These are phyloP conservation scores for Chrysoporthe deuterocubensis DNA, from an alignment of 2,329 filamentous ascomycete species.

Conservation along the genomic window DNA sequence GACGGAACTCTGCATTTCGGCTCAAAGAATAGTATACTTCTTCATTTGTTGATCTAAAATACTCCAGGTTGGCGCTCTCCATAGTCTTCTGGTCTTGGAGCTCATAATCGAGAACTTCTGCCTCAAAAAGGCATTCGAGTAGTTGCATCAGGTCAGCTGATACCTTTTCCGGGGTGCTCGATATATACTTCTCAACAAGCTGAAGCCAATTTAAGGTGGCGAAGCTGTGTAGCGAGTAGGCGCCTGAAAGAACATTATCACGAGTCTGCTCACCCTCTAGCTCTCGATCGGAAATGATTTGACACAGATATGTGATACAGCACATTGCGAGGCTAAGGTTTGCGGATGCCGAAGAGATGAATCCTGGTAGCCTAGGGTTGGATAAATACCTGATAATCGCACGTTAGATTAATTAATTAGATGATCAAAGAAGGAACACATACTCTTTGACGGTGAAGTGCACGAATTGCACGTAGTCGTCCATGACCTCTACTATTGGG, in stretches of 20 bases:
- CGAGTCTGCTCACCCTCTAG: background rate
- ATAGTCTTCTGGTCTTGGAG: background rate
- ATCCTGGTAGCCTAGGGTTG: background rate
- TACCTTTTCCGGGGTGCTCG: background rate
- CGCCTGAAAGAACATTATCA: background rate
- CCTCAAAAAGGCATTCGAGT: background rate
- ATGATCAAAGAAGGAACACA: background rate
- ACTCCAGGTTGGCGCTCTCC: background rate
- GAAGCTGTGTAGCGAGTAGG: background rate
- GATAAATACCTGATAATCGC: background rate
- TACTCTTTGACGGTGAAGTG: background rate
- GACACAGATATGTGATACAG: background rate
- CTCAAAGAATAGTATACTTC: background rate
- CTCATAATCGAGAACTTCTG: background rate
- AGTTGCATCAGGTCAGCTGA: background rate
- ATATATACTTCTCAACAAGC: background rate
- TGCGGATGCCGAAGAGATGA: background rate
- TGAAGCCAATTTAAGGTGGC: background rate
- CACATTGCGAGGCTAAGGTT: background rate
- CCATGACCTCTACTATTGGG: background rate
- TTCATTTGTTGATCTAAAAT: background rate
- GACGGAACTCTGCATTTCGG: background rate
- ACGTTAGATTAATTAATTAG: background rate
- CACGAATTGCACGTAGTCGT: background rate
- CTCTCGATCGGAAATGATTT: background rate